Base-by-base conservation (phyloP, 768 basidiomycete genomes). In the Psilocybe cyanescens region DNA sequence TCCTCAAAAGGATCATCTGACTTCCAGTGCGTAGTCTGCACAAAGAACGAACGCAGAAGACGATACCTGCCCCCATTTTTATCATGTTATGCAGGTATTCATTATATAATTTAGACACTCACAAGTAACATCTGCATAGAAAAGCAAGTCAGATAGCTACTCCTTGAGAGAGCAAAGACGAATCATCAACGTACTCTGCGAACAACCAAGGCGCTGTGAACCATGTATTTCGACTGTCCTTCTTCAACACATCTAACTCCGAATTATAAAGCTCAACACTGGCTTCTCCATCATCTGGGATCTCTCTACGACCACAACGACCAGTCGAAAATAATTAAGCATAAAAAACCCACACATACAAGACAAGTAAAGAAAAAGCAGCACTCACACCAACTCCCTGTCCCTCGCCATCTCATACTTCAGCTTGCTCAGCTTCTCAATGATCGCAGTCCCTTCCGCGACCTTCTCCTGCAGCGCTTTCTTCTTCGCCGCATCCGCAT, bases 141-240 rank as follows among this genome's bases (percentile, higher is more conserved):
- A 30, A 29, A 46, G n/a, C 30, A 41, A 16, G 45, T 30, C 28
- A 30, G 44, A 45, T n/a, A 52, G 1, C 44, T 35, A 11, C 33
- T 35, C 33, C 33, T 11, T 7, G n/a, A 8, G 11, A 53, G 57
- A 19, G 3, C 5, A n/a, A 19, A 9, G 30, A 31, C 24, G 62
- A 54, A 58, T 41, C 60, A 61, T 70, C 54, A 56, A 76, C 90
- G 65, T 78, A 97, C 89, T 98, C 97, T 59, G 95, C 94, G 72
- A 83, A 98, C n/a, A 99, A 81, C 97, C 97, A 99, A 1, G 95
- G 94, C 4, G 92, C 87, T 7, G 86, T 91, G 71, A 94, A 95
- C 97, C 97, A 99, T 0, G 90, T 91, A 61, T 88, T 82, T 67
- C 81, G 79, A 3, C 74, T 72, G 1, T 78, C 71, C 29, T 77